phyloP scores from a whole-genome alignment of 352 stramenopile species.

The Globisporangium megalacanthum region DNA sequence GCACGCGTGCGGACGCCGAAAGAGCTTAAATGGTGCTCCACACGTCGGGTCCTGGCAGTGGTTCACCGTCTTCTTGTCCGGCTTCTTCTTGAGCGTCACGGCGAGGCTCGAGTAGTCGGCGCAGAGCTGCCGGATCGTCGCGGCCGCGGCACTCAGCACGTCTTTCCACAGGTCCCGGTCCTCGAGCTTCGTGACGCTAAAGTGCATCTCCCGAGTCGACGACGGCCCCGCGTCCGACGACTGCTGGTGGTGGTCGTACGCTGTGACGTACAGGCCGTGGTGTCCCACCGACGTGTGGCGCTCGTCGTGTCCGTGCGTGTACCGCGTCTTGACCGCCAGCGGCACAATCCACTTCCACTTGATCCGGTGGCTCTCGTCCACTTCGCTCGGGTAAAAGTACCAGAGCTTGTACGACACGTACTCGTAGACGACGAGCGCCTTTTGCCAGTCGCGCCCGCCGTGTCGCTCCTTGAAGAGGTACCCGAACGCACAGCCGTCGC shows the following conservation, averaged over 20 bases:
- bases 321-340: slow-evolving; percentile 60
- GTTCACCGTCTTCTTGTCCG: slow-evolving; percentile 76
- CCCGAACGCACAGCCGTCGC: slow-evolving; percentile 79
- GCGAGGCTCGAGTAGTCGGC: slow-evolving; percentile 59
- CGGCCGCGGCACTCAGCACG: slow-evolving; percentile 49
- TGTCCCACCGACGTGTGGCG: slow-evolving; percentile 78
- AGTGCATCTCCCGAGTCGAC: slow-evolving; percentile 69
- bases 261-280: slow-evolving; percentile 76
- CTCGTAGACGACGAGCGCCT: slow-evolving; percentile 83
- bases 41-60: slow-evolving; percentile 71
- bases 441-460: slow-evolving; percentile 65
- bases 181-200: slow-evolving; percentile 82
- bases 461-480: slow-evolving; percentile 80
- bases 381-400: slow-evolving; percentile 86
- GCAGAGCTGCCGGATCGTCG: slow-evolving; percentile 59
- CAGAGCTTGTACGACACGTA: slow-evolving; percentile 85
- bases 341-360: slow-evolving; percentile 87
- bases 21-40: slow-evolving; percentile 74
- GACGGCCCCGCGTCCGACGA: slow-evolving; percentile 26
- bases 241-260: slow-evolving; percentile 67
- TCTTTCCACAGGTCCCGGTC: slow-evolving; percentile 80
- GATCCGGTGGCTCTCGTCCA: slow-evolving; percentile 76
- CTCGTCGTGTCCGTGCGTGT: slow-evolving; percentile 83
- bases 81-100: slow-evolving; percentile 71
- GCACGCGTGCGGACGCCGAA: slow-evolving; percentile 75